phyloP scores from a whole-genome alignment of 1,139 yeast genomes.

The Zygosaccharomyces pseudobailii region DNA sequence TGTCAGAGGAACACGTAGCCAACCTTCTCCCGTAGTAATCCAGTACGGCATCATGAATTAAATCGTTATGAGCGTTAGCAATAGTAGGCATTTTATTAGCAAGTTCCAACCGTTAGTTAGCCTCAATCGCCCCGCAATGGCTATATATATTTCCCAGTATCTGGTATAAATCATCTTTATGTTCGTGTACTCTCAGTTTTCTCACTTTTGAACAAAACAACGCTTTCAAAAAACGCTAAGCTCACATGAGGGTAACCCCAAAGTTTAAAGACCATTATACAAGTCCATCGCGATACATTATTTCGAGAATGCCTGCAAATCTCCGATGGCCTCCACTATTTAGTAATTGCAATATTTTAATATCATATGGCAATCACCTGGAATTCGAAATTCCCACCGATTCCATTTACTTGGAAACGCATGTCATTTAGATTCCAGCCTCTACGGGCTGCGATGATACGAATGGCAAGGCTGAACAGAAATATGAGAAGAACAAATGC shows the following conservation, averaged over 20 bases:
- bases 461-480: constrained; percentile 17
- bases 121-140: constrained; percentile 1
- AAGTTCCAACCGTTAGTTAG: neutral
- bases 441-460: constrained; percentile 22
- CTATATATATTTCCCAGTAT: neutral
- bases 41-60: constrained; percentile 94
- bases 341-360: neutral
- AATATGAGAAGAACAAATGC: constrained; percentile 20
- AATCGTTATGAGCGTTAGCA: constrained; percentile 78
- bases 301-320: too few species aligned
- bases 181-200: neutral
- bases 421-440: constrained; percentile 32
- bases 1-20: constrained; percentile 94
- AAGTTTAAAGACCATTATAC: neutral
- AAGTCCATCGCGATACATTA: too few species aligned
- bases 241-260: neutral
- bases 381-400: constrained; percentile 23
- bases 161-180: neutral
- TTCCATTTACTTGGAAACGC: constrained; percentile 12
- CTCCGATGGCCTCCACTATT: too few species aligned
- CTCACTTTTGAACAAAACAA: neutral
- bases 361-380: constrained; percentile 27
- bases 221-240: neutral
- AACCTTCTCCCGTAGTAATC: constrained; percentile 94
- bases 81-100: constrained; percentile 52